These are phyloP conservation scores for Hypoxylon sp. DNA, from an alignment of 2,329 filamentous ascomycete species.

Conservation along the genomic window DNA sequence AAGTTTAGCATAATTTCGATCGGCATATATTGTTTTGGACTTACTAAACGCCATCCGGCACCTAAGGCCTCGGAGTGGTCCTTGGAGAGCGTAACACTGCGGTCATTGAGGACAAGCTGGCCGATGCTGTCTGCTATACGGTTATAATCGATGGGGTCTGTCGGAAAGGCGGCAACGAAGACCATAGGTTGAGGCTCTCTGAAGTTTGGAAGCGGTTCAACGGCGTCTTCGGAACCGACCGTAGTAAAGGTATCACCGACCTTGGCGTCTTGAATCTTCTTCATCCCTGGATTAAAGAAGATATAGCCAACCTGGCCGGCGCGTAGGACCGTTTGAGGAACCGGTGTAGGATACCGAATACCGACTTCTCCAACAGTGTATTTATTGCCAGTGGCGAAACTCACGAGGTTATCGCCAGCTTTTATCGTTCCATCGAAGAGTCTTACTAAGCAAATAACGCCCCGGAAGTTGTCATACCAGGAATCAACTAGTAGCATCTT, in stretches of 20 bases:
- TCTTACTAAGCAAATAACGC: slow-evolving; percentile 90
- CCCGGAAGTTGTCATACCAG: slow-evolving; percentile 97
- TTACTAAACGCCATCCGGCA: slow-evolving; percentile 83
- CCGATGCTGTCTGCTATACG: slow-evolving; percentile 94
- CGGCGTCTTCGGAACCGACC: slow-evolving; percentile 78
- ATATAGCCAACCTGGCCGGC: slow-evolving; percentile 97
- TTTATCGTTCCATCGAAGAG: slow-evolving; percentile 89
- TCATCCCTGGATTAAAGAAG: slow-evolving; percentile 98
- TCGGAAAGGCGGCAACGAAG: slow-evolving; percentile 96
- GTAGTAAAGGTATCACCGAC: slow-evolving; percentile 95
- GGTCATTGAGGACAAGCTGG: slow-evolving; percentile 93
- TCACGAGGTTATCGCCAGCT: slow-evolving; percentile 87
- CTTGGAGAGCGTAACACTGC: slow-evolving; percentile 93
- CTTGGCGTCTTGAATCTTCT: slow-evolving; percentile 93
- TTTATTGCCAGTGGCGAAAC: slow-evolving; percentile 87
- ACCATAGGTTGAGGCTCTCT: slow-evolving; percentile 99
- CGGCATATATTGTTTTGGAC: too few species aligned
- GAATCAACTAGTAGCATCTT: slow-evolving; percentile 93
- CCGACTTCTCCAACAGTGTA: slow-evolving; percentile 97
- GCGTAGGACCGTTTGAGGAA: slow-evolving; percentile 81
- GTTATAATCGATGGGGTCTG: slow-evolving; percentile 87
- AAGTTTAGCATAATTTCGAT: too few species aligned
- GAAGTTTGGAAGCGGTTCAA: slow-evolving; percentile 89
- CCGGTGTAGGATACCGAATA: slow-evolving; percentile 93
- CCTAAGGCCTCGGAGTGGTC: slow-evolving; percentile 95